These are phyloP conservation scores for Boletus fagicola DNA, from an alignment of 768 basidiomycete genomes.

Conservation along the genomic window DNA sequence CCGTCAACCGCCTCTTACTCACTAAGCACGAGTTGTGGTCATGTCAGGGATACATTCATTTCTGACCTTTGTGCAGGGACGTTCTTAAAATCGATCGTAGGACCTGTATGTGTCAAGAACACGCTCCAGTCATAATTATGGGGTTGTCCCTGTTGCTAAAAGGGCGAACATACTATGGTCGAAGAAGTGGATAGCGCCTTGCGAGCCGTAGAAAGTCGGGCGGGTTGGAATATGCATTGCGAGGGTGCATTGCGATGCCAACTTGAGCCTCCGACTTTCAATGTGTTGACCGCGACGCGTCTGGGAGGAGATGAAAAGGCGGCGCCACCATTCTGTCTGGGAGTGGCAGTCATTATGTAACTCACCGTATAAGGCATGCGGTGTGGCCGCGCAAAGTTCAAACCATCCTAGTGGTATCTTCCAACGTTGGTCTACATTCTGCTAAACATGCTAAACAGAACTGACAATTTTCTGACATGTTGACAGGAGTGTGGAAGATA, in stretches of 20 bases:
- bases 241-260: slow-evolving; percentile 41
- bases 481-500: background rate
- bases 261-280: background rate
- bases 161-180: slow-evolving; percentile 45
- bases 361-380: background rate
- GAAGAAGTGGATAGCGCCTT: slow-evolving; percentile 52
- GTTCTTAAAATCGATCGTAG: slow-evolving; percentile 74
- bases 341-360: background rate
- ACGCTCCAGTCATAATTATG: slow-evolving; percentile 22
- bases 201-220: slow-evolving; percentile 65
- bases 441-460: background rate
- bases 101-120: slow-evolving; percentile 26
- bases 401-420: too few species aligned
- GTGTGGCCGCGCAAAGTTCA: too few species aligned
- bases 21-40: slow-evolving; percentile 3
- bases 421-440: background rate
- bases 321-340: too few species aligned
- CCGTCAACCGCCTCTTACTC: slow-evolving; percentile 64
- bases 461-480: background rate
- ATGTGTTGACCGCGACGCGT: slow-evolving; percentile 13
- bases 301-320: too few species aligned
- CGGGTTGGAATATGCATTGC: slow-evolving; percentile 45
- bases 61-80: slow-evolving; percentile 64
- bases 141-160: background rate
- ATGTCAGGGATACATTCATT: background rate